Percentiles rank a stretch among this genome's conserved stretches.
Evolutionary conservation across 805 yeast species (phyloP).

Genomic region (Saturnispora kantuleensis): DNA sequence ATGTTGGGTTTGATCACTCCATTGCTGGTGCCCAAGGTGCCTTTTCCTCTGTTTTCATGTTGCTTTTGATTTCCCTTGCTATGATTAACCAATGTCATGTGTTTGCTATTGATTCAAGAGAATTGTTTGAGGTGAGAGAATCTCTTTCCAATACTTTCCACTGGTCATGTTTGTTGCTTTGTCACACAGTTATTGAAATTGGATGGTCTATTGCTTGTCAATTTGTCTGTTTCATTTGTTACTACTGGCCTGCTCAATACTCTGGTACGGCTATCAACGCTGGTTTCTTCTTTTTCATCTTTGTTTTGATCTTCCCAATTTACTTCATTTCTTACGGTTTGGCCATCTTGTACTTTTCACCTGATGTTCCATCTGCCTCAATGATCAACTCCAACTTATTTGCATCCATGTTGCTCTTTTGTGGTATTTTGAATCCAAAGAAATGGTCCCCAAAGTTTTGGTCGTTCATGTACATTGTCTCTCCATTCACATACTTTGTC

Average conservation of each 20-base stretch:
- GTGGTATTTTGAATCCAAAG: constrained; percentile 57
- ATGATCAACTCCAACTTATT: constrained; percentile 47
- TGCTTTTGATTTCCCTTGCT: constrained; percentile 52
- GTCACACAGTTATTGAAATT: constrained; percentile 46
- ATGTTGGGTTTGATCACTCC: constrained; percentile 45
- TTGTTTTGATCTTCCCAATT: constrained; percentile 33
- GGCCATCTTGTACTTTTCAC: constrained; percentile 47
- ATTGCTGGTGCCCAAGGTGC: constrained; percentile 48
- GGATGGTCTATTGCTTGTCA: constrained; percentile 46
- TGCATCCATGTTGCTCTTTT: constrained; percentile 50
- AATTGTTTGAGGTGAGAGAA: constrained; percentile 60
- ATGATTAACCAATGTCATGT: constrained; percentile 58
- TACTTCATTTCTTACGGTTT: constrained; percentile 44
- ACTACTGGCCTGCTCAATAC: constrained; percentile 29
- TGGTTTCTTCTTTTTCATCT: constrained; percentile 34
- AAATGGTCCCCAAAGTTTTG: constrained; percentile 64
- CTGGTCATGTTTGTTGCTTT: constrained; percentile 49
- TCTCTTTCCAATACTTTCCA: constrained; percentile 61
- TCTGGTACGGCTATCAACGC: constrained; percentile 32
- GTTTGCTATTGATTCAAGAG: constrained; percentile 46
- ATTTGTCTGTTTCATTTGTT: constrained; percentile 37
- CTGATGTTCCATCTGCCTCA: constrained; percentile 58
- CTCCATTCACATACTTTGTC: constrained; percentile 63
- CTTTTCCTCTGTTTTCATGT: constrained; percentile 41
- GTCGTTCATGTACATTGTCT: constrained; percentile 67